Evolutionary conservation across 2,329 filamentous ascomycete species (phyloP).

Genomic region (Aspergillus japonicus): DNA sequence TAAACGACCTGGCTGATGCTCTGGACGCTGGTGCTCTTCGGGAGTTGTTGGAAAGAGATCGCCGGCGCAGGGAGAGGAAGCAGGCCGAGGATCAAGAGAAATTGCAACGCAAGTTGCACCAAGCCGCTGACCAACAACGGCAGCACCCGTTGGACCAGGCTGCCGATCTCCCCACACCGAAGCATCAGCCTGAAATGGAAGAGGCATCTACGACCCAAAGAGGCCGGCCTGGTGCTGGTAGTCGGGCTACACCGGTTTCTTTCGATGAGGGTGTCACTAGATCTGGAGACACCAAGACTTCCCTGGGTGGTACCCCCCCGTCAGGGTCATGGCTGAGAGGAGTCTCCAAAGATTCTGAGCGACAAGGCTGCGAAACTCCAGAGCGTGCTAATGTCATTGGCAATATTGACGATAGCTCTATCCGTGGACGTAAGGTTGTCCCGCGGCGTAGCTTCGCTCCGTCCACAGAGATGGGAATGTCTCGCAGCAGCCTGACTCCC

Average conservation of each 20-base stretch:
- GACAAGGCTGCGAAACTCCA: conserved; percentile 25
- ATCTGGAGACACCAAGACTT: conserved; percentile 7
- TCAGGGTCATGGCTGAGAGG: conserved; percentile 35
- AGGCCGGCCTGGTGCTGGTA: conserved; percentile 9
- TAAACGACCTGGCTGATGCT: conserved; percentile 74
- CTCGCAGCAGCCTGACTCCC: conserved; percentile 32
- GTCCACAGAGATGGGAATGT: conserved; percentile 36
- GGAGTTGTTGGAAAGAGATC: conserved; percentile 86
- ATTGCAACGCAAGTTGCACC: conserved; percentile 49
- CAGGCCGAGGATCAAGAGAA: conserved; percentile 66
- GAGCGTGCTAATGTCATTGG: conserved; percentile 34
- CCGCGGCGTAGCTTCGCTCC: conserved; percentile 33
- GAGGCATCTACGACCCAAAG: conserved; percentile 3
- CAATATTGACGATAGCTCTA: conserved; percentile 36
- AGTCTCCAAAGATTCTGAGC: conserved; percentile 30
- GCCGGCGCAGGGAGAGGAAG: conserved; percentile 74
- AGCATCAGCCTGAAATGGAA: conserved; percentile 11
- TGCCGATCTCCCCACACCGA: conserved; percentile 2
- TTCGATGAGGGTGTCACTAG: conserved; percentile 10
- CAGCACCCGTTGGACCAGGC: conserved; percentile 51
- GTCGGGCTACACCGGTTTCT: conserved; percentile 11
- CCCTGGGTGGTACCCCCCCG: conserved; percentile 11
- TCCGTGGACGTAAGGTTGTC: conserved; percentile 29
- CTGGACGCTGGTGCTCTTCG: conserved; percentile 80
- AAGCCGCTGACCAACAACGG: conserved; percentile 54